Evolutionary conservation across 345 rosid species (phyloP), one percentile per base, ranked within the genome.

Genomic region (Ceriops decandra): DNA sequence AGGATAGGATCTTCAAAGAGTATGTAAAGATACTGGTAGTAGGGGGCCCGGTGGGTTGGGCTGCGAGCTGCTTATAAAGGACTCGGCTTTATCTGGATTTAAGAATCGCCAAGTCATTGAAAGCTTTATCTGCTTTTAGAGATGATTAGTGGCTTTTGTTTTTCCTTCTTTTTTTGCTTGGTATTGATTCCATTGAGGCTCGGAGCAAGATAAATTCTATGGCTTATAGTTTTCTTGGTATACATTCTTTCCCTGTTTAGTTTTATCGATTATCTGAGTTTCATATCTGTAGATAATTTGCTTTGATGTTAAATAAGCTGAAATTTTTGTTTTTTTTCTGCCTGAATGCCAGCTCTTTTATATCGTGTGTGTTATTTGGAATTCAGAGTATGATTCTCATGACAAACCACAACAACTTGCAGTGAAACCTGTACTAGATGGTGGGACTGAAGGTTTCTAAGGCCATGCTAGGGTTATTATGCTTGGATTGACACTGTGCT

Each of bases 371-470:
- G 7, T 62, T 60, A 19, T 27, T 72, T 67, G 68, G 52, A 58
- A 58, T 72, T 72, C 73, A 95, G 98, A 90, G 77, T 95, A 90
- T 71, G 87, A 88, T 79, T 79, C 86, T 60, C 84, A 86, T 70
- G 96, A 87, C 81, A 86, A 82, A 19, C 96, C 93, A 6, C 77
- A 56, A 47, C 85, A 88, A 77, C 93, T 86, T 74, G 85, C 99
- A 22, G 84, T 91, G 52, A 95, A 88, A 74, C 89, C 90, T 64
- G 85, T 91, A 91, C 96, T 91, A 60, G 98, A 95, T 83, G 99
- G 99, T 42, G 98, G 99, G 57, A 91, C 96, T 1, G 99, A 95
- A 86, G 97, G 99, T 71, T 95, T 95, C 83, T 87, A 91, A 82
- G 99, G 98, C 67, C 99, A 91, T 76, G 97, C 97, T 47, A 95